phyloP scores from a whole-genome alignment of 306 rosid genomes.

The Begonia masoniana region DNA sequence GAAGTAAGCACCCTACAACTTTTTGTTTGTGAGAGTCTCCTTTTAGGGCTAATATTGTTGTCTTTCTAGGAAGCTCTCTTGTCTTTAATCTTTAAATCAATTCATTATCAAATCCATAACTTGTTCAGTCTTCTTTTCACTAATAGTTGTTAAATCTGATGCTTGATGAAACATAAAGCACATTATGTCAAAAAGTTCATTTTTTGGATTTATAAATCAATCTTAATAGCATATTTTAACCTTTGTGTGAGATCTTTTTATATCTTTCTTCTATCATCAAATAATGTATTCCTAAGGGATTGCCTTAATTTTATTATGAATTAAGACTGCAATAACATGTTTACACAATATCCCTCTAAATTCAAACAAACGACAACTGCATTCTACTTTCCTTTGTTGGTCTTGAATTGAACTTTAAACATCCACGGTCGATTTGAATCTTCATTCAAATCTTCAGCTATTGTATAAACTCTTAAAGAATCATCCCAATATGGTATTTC shows the following conservation, averaged over 20 bases:
- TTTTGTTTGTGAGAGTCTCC: too few species aligned
- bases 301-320: neutral
- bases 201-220: too few species aligned
- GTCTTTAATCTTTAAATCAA: neutral
- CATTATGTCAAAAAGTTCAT: neutral
- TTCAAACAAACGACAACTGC: neutral
- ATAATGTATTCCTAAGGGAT: neutral
- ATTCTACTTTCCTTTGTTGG: neutral
- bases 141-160: neutral
- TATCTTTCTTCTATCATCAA: neutral
- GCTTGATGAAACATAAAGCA: neutral
- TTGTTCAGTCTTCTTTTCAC: neutral
- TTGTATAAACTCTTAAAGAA: neutral
- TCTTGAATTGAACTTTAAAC: neutral
- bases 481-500: neutral
- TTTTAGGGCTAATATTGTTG: too few species aligned
- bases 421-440: neutral
- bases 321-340: neutral
- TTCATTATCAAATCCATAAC: neutral
- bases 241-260: neutral
- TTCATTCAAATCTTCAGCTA: neutral
- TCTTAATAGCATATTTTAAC: neutral
- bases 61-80: too few species aligned
- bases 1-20: too few species aligned
- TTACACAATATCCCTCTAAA: conserved; percentile 4